A percentile compares a stretch with the other conserved stretches of the same genome.
Evolutionary conservation across 352 stramenopile genomes (phyloP).

Genomic region (Globisporangium abappressorium): DNA sequence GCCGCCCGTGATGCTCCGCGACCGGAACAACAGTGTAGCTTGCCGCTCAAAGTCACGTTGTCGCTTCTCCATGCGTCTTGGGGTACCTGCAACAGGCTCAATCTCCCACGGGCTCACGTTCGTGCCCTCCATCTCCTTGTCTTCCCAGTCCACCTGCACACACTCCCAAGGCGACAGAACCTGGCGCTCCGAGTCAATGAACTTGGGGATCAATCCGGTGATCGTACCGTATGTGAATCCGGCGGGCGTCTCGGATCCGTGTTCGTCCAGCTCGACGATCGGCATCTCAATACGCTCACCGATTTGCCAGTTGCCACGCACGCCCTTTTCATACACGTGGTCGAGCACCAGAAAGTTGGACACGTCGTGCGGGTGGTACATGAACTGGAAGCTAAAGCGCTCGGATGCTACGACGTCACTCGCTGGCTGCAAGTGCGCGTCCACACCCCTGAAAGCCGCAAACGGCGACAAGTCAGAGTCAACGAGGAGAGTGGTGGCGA

Average conservation of each 20-base stretch:
- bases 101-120: conserved; percentile 80
- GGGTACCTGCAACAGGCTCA: conserved; percentile 35
- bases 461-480: conserved; percentile 47
- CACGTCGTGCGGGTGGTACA: conserved; percentile 76
- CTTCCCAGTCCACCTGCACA: conserved; percentile 68
- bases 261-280: conserved; percentile 58
- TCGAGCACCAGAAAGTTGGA: conserved; percentile 87
- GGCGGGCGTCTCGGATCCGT: conserved; percentile 53
- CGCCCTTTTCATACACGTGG: conserved; percentile 72
- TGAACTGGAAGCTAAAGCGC: conserved; percentile 61
- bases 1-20: conserved; percentile 39
- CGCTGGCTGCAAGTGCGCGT: conserved; percentile 47
- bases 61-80: conserved; percentile 41
- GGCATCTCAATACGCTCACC: conserved; percentile 76
- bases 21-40: conserved; percentile 44
- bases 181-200: conserved; percentile 13
- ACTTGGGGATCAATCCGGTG: conserved; percentile 35
- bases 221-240: conserved; percentile 71
- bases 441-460: conserved; percentile 62
- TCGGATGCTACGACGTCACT: conserved; percentile 28
- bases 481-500: conserved; percentile 23
- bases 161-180: conserved; percentile 73
- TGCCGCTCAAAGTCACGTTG: conserved; percentile 32
- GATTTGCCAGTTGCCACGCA: conserved; percentile 66
- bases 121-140: conserved; percentile 62